Evolutionary conservation across 1,284 basidiomycete genomes (phyloP), one percentile per base, ranked within the genome.

Genomic region (Exobasidium cylindrosporum): DNA sequence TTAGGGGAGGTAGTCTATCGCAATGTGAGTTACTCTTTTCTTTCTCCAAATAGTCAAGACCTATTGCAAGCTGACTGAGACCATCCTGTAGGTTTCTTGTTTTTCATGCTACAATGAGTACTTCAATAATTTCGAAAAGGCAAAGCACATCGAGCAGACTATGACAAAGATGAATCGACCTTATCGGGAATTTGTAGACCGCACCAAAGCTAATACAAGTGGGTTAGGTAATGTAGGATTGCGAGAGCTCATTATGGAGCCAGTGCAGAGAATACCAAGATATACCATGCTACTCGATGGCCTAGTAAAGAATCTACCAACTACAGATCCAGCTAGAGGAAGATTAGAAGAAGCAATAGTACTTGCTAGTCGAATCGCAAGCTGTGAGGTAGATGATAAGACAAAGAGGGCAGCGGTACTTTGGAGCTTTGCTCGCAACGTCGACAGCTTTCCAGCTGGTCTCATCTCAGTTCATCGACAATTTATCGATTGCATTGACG

Each of bases 261-360:
- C 96, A n/a, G 91, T 97, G n/a, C 96, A 99, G 80, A 88, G 96
- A 29, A 92, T 98, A 67, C 94, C 96, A 0, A 85, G 95, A 61
- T 98, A 98, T 81, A 96, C 92, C 1, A 84, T 99, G 26, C 84
- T 99, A 66, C 91, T 97, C 81, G 88, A 92, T 68, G 73, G 69
- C n/a, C 63, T 79, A 14, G 43, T 78, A 26, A 64, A 66, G 47
- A 64, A 72, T 32, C 62, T 79, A 31, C 68, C 74, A 4, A 57
- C 63, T 4, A 59, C 62, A 11, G 73, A 78, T 52, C 65, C 64
- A n/a, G 11, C 21, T 17, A 89, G 89, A 14, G 40, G 55, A 4
- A 68, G 72, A 72, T 83, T 98, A 14, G 81, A 87, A n/a, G 90
- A 94, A 73, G 92, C 92, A 0, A 88, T 90, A 68, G 87, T 89